Evolutionary conservation across 176 grass and related monocot genomes (phyloP), one percentile per base, ranked within the genome.

Genomic region (Aegilops longissima): DNA sequence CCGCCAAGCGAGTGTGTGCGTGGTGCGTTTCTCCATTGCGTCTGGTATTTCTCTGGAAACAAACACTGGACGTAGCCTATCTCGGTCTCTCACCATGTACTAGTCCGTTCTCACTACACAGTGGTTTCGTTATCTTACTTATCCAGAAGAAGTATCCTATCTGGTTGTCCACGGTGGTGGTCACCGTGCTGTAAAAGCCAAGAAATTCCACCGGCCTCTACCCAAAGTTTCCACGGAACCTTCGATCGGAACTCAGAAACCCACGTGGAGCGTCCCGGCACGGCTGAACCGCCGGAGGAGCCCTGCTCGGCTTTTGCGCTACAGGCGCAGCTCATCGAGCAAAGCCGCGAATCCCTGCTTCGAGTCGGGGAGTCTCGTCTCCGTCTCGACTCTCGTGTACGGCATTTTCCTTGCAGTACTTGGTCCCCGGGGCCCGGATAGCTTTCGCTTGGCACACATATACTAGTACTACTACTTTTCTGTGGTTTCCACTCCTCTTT

Each of bases 181-280:
- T 31, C 61, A 21, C 44, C 45, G 44, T 45, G 44, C 44, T 12
- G 44, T 5, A 54, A 38, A 54, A 38, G 12, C 69, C 70, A 83
- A 70, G 33, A 42, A 59, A 54, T 25, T 8, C 30, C 24, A n/a
- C 70, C 56, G 6, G 13, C 35, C 12, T 59, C 75, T 40, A 36
- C 1, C 12, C 59, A 80, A 68, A 76, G 81, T 84, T 90, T 68
- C 85, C 76, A 0, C 11, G 11, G 76, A 61, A 91, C 76, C 68
- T 87, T 87, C 59, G 47, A 66, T 87, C 14, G 44, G 80, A 89
- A 73, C 73, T 87, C 14, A 42, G 80, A 88, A 88, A 13, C 38
- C 38, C 3, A 81, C 35, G 5, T 36, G 35, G 23, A 87, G 65
- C 51, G 38, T 16, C 35, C 20, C 75, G 25, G 39, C 61, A 25